Conservation (phyloP, 192 early-diverging fungal genomes). For the Backusella tuberculispora region DNA sequence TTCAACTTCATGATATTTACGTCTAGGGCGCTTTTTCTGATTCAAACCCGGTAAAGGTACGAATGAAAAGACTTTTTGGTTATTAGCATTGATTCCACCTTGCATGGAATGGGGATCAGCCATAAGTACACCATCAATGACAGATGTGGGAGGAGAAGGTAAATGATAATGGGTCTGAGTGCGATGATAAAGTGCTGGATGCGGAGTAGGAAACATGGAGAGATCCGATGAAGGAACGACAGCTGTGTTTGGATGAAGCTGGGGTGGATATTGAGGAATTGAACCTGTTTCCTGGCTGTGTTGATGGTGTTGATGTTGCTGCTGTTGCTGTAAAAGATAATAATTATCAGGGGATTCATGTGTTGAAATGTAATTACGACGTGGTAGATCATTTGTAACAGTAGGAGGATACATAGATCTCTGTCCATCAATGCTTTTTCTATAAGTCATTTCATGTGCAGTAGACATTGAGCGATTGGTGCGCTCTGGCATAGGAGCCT, state of each 20-base stretch:
- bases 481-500: not conserved
- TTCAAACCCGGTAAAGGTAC: constrained; percentile 53
- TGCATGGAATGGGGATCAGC: not conserved
- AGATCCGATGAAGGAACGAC: not conserved
- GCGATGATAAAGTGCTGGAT: constrained; percentile 12
- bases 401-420: not conserved
- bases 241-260: constrained; percentile 4
- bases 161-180: constrained; percentile 17
- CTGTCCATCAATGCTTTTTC: not conserved
- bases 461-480: not conserved
- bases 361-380: constrained; percentile 1
- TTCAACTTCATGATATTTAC: constrained; percentile 63
- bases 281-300: not conserved
- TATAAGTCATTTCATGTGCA: not conserved
- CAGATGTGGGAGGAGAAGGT: constrained; percentile 28
- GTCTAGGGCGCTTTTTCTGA: constrained; percentile 57
- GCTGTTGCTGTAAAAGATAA: not conserved
- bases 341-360: not conserved
- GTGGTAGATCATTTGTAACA: not conserved
- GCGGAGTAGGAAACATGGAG: constrained; percentile 21
- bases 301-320: not conserved
- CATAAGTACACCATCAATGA: constrained; percentile 16
- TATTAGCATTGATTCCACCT: not conserved
- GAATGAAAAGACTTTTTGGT: constrained; percentile 47
- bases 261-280: constrained; percentile 8